Conservation (phyloP, 495 filamentous ascomycete species). For the Bathelium albidoporum region DNA sequence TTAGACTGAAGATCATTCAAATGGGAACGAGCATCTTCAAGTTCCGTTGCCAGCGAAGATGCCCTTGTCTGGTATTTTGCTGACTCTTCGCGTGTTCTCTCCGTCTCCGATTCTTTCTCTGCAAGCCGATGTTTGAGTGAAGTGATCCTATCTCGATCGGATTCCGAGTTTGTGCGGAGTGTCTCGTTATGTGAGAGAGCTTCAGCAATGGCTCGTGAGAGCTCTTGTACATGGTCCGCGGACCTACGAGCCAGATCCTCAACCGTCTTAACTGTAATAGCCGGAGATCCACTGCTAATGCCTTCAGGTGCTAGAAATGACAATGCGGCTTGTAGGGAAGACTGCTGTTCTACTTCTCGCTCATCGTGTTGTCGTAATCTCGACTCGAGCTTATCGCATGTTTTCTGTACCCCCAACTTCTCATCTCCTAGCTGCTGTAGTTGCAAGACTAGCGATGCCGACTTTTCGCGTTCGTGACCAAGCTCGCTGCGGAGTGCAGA, state of each 20-base stretch:
- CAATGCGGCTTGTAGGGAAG: conserved; percentile 52
- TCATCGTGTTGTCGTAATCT: conserved; percentile 38
- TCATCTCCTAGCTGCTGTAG: conserved; percentile 31
- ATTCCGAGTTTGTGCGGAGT: conserved; percentile 21
- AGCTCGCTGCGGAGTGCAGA: conserved; percentile 44
- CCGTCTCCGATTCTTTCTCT: conserved; percentile 17
- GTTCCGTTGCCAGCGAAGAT: conserved; percentile 47
- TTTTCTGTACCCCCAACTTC: conserved; percentile 22
- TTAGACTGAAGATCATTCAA: conserved; percentile 53
- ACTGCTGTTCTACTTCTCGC: conserved; percentile 41
- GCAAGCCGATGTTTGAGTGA: conserved; percentile 8
- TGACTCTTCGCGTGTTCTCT: conserved; percentile 24
- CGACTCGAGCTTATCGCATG: conserved; percentile 40
- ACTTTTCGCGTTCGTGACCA: conserved; percentile 43
- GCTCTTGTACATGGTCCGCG: conserved; percentile 26
- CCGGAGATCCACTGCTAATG: conserved; percentile 43
- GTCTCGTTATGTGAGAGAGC: conserved; percentile 30
- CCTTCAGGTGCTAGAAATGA: conserved; percentile 48
- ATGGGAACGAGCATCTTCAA: conserved; percentile 55
- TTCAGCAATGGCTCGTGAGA: conserved; percentile 28
- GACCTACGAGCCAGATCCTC: conserved; percentile 37
- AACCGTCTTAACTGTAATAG: conserved; percentile 26
- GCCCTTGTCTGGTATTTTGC: conserved; percentile 45
- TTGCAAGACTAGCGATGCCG: conserved; percentile 20
- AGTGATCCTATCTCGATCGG: conserved; percentile 20